phyloP scores from a whole-genome alignment of 1,284 basidiomycete genomes.

The Ustilago nuda region DNA sequence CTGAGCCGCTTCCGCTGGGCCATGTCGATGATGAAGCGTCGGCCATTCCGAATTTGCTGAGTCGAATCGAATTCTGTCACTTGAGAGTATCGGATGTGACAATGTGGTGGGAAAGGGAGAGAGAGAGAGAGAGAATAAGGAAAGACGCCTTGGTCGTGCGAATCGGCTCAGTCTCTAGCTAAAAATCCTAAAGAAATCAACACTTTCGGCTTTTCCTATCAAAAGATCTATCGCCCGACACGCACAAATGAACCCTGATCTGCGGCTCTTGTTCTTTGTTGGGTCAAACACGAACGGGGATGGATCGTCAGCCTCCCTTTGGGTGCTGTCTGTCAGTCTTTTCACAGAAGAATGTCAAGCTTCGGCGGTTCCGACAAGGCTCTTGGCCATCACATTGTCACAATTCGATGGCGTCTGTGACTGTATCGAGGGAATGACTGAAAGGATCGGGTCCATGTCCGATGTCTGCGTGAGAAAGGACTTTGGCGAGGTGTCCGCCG shows the following conservation, averaged over 20 bases:
- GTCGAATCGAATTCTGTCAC: not conserved
- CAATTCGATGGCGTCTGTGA: not conserved
- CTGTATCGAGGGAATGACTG: not conserved
- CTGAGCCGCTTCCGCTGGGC: constrained; percentile 31
- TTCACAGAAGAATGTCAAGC: not conserved
- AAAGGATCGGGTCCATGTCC: no score
- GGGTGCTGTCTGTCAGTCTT: not conserved
- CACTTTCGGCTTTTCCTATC: not conserved
- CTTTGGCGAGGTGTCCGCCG: not conserved
- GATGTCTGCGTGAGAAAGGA: constrained; percentile 1
- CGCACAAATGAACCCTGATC: not conserved
- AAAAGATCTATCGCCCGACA: constrained; percentile 1
- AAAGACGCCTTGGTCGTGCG: not conserved
- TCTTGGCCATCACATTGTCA: not conserved
- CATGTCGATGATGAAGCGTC: constrained; percentile 42
- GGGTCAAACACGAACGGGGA: not conserved
- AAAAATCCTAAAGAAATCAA: not conserved
- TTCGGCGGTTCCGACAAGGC: not conserved
- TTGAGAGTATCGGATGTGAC: not conserved
- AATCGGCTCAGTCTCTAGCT: no score
- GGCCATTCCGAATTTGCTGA: constrained; percentile 21
- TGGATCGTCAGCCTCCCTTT: no score
- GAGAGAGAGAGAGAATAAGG: not conserved
- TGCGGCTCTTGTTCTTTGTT: not conserved
- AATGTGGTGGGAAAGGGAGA: not conserved